A percentile compares a stretch with the other conserved stretches of the same genome.
phyloP scores from a whole-genome alignment of 2,329 filamentous ascomycete species.

The Fusarium sp. region DNA sequence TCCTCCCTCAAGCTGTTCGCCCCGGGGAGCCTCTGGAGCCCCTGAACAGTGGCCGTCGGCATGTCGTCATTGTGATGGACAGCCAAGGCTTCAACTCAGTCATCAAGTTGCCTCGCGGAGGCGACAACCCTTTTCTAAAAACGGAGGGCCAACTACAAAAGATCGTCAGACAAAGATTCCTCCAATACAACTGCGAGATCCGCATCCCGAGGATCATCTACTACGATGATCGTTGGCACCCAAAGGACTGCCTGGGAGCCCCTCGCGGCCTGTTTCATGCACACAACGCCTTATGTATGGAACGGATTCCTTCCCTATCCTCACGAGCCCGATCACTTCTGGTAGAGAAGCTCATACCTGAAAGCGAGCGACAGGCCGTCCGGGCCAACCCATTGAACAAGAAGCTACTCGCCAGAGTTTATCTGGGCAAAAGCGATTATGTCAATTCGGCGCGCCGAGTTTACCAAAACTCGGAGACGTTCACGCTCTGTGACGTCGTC shows the following conservation, averaged over 20 bases:
- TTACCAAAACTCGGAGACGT: neutral
- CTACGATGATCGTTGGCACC: neutral
- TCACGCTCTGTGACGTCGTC: neutral
- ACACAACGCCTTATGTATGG: neutral
- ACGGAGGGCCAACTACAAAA: neutral
- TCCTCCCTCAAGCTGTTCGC: neutral
- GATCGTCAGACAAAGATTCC: neutral
- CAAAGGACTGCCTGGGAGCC: neutral
- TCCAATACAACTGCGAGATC: neutral
- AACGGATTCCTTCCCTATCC: neutral
- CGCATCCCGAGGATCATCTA: neutral
- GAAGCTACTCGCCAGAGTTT: neutral
- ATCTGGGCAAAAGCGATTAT: neutral
- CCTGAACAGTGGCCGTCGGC: neutral
- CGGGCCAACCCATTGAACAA: neutral
- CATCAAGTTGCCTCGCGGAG: neutral
- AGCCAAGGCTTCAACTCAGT: neutral
- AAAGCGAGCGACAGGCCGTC: neutral
- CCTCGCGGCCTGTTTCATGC: neutral
- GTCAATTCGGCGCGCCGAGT: neutral
- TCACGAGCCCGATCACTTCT: neutral
- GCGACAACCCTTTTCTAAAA: neutral
- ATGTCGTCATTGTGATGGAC: neutral
- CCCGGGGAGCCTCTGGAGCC: neutral
- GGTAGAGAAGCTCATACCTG: neutral